These are phyloP conservation scores for Marchantia polymorpha DNA, from an alignment of 225 moss, liverwort and hornwort species.

Conservation along the genomic window DNA sequence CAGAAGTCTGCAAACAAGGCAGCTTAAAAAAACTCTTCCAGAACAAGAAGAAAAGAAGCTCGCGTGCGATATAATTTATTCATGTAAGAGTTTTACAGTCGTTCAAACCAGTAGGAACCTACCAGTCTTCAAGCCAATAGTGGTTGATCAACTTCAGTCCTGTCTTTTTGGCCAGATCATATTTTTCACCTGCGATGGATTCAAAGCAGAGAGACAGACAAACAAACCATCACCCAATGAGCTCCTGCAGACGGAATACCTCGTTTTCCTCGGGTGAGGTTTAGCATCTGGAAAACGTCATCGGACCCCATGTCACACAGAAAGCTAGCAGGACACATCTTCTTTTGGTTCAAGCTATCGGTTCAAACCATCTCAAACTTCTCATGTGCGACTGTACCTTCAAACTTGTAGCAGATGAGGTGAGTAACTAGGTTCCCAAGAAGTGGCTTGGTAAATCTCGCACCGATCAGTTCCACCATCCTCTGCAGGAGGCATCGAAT, in stretches of 20 bases:
- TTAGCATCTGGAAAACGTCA: too few species aligned
- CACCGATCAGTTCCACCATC: constrained; percentile 48
- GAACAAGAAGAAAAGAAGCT: not conserved
- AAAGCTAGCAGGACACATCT: too few species aligned
- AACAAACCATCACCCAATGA: not conserved
- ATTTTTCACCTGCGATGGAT: constrained; percentile 43
- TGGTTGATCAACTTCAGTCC: constrained; percentile 43
- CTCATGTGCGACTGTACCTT: constrained; percentile 25
- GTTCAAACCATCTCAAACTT: too few species aligned
- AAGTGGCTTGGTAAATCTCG: constrained; percentile 49
- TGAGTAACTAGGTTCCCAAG: constrained; percentile 40
- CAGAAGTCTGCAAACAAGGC: not conserved
- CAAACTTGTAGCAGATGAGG: constrained; percentile 54
- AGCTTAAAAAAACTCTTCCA: not conserved
- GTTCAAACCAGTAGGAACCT: not conserved
- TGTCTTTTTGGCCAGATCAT: constrained; percentile 43
- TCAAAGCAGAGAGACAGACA: not conserved
- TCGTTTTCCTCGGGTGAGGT: not conserved
- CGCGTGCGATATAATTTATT: not conserved
- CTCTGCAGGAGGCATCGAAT: constrained; percentile 25
- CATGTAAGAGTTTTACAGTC: not conserved
- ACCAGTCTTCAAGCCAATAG: constrained; percentile 55
- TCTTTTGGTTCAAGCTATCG: too few species aligned
- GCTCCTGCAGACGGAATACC: not conserved
- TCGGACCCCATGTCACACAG: too few species aligned